Base-by-base conservation (phyloP, 805 yeast species). In the Nakazawaea wickerhamii region DNA sequence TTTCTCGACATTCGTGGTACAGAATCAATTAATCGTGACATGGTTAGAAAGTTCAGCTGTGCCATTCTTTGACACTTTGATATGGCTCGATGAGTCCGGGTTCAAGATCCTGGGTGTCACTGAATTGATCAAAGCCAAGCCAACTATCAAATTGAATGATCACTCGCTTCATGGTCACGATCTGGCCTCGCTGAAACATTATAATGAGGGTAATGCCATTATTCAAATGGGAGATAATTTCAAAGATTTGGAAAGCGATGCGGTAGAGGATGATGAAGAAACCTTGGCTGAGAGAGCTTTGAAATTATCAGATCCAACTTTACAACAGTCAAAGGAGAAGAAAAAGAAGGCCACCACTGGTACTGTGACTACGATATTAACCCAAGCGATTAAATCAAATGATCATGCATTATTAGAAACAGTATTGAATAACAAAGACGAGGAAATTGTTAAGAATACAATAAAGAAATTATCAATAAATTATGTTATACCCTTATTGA, bases 321-420 rank as follows among this genome's bases (percentile, higher is more conserved):
- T 43, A 61, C 13, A 43, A 58, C 9, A 51, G 59, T 10, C 25
- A 43, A 50, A 36, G 51, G 52, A 39, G 36, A 44, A 17, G 53
- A 55, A 51, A 55, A 73, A 75, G 48, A 71, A 70, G 43, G 76
- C 79, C 17, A 73, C 79, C 7, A 77, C 84, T 4, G 95, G 93
- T 40, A 79, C 96, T 1, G 75, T 90, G 47, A 78, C 96, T 1
- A 80, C 84, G 1, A 77, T 93, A n/a, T 69, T 93, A 35, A 70
- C 90, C 11, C 99, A 93, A 65, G 91, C 99, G 0, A 70, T 93
- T 48, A 81, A 78, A 53, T 81, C 95, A 17, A 86, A 85, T 54
- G 99, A 93, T 59, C 89, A 81, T 54, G 67, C 93, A 8, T 68
- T 93, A 44, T 70, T 93, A 48, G 98, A 93, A 60, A 78, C 87